These are phyloP conservation scores for Hydnum rufescens DNA, from an alignment of 768 basidiomycete species.

Conservation along the genomic window DNA sequence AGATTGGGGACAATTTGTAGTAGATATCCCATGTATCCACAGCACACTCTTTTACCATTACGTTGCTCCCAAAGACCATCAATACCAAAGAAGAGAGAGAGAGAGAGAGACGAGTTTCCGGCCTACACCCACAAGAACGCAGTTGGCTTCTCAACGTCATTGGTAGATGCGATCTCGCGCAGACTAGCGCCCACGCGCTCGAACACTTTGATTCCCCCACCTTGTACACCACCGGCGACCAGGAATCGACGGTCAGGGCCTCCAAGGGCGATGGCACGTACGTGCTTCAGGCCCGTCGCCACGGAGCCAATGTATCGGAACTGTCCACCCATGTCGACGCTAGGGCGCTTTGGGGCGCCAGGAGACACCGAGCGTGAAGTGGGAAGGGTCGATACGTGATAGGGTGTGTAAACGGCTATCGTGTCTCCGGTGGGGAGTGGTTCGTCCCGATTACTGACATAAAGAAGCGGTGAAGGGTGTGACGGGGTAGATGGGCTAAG, in stretches of 20 bases:
- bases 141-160: slow-evolving; percentile 11
- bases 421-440: slow-evolving; percentile 49
- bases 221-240: slow-evolving; percentile 40
- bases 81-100: too few species aligned
- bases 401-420: slow-evolving; percentile 39
- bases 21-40: too few species aligned
- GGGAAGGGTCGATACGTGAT: slow-evolving; percentile 16
- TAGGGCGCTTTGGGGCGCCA: too few species aligned
- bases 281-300: slow-evolving; percentile 38
- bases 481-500: slow-evolving; percentile 32
- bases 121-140: slow-evolving; percentile 10
- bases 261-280: slow-evolving; percentile 48
- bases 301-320: slow-evolving; percentile 23
- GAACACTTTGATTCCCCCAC: slow-evolving; percentile 51
- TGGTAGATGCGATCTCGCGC: slow-evolving; percentile 10
- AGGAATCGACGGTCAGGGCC: slow-evolving; percentile 44
- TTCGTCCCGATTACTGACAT: slow-evolving; percentile 58
- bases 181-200: slow-evolving; percentile 31
- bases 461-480: slow-evolving; percentile 40
- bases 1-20: too few species aligned
- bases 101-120: too few species aligned
- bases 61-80: too few species aligned
- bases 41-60: too few species aligned
- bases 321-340: slow-evolving; percentile 33
- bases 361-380: slow-evolving; percentile 18